phyloP scores from a whole-genome alignment of 768 basidiomycete genomes.

The Ramaria sp. region DNA sequence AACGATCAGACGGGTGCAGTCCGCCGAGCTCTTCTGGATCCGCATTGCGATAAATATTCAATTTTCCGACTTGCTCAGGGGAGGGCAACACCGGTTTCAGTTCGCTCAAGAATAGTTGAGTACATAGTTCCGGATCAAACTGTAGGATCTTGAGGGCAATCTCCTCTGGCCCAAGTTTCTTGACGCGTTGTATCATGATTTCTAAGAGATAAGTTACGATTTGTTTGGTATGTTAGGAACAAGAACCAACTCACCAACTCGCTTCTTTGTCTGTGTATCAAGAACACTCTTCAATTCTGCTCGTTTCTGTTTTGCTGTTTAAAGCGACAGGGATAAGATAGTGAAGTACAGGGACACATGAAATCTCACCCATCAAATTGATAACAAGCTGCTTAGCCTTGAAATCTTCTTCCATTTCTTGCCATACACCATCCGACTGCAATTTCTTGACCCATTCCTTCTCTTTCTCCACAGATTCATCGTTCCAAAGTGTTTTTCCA shows the following conservation, averaged over 20 bases:
- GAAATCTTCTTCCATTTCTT: constrained; percentile 96
- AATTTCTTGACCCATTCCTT: constrained; percentile 75
- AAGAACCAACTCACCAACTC: constrained; percentile 60
- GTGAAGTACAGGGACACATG: not conserved
- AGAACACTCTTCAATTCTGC: constrained; percentile 89
- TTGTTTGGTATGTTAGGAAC: not conserved
- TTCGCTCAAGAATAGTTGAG: constrained; percentile 81
- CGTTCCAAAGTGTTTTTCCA: constrained; percentile 76
- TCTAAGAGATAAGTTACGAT: constrained; percentile 34
- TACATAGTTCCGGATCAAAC: constrained; percentile 81
- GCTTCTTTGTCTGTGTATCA: constrained; percentile 84
- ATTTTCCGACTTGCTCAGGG: constrained; percentile 84
- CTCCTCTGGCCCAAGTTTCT: constrained; percentile 77
- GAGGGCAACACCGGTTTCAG: constrained; percentile 81
- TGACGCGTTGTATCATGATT: constrained; percentile 83
- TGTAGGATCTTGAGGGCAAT: constrained; percentile 75
- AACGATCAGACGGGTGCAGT: constrained; percentile 88
- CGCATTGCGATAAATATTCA: constrained; percentile 83
- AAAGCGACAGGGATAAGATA: constrained; percentile 1
- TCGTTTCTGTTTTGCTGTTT: constrained; percentile 65
- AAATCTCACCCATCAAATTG: constrained; percentile 64
- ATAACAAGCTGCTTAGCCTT: constrained; percentile 92
- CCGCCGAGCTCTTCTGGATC: constrained; percentile 75
- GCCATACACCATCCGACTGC: constrained; percentile 80
- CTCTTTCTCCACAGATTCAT: constrained; percentile 52